Evolutionary conservation across 1,284 basidiomycete species (phyloP), one percentile per base, ranked within the genome.

Genomic region (Trichosporon ovoides): DNA sequence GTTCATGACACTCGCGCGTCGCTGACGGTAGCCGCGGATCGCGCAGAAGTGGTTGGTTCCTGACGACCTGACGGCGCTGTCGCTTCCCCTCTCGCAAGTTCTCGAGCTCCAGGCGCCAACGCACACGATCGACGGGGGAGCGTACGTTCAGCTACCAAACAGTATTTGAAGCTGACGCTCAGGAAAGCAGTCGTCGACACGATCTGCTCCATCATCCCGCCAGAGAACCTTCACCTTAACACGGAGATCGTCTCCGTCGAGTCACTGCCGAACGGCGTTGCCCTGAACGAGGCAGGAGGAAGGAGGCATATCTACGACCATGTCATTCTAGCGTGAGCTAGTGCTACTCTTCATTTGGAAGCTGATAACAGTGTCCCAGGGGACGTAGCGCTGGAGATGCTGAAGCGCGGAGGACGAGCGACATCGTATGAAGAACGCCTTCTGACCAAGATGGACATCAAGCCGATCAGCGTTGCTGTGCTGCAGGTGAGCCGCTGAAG

Each of bases 321-420:
- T 68, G 85, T 92, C 55, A 86, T 91, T 49, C 76, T 92, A 37
- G 87, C 88, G 3, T 86, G 82, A 64, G 73, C 70, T 2, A 1
- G 18, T 3, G 4, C 28, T n/a, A 24, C 7, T 3, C 9, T 28
- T 14, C 3, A 4, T 6, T n/a, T n/a, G n/a, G n/a, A n/a, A 28
- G 53, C 56, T 57, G 19, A 57, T 48, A 51, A 6, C 38, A 75
- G 73, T 1, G 69, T 71, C 52, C 89, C 91, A 67, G 87, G 88
- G 0, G 86, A 91, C 67, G 81, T 83, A 0, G 82, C 84, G 0
- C 75, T 88, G 7, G 67, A 76, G 1, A 83, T 91, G 33, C 77
- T 91, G 1, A 75, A 79, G 34, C 77, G 78, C 0, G 85, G 86
- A 1, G 79, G 79, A 9, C 80, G 79, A 3, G 73, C 78, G n/a